A percentile compares a stretch with the other conserved stretches of the same genome.
Conservation (phyloP, 208 protist genomes). For the Hexamita inflata region DNA sequence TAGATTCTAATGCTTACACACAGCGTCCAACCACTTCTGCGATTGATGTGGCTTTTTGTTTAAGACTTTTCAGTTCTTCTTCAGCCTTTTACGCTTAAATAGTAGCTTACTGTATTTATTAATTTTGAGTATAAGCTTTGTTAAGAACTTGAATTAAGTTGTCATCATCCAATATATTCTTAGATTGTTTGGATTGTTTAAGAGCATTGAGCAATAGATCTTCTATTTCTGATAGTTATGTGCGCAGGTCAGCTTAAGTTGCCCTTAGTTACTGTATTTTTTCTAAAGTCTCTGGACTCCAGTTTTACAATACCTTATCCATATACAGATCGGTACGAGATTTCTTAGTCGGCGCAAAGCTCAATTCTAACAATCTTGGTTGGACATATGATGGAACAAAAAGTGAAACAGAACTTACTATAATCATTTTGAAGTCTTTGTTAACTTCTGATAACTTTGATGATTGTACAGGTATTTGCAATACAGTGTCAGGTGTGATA, state of each 20-base stretch:
- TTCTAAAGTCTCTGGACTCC: background rate
- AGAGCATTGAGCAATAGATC: background rate
- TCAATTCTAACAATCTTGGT: background rate
- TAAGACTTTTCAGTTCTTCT: background rate
- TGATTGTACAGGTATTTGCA: constrained; percentile 5
- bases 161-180: background rate
- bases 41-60: background rate
- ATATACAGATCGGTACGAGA: constrained; percentile 3
- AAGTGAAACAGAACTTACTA: background rate
- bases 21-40: background rate
- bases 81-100: background rate
- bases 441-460: background rate
- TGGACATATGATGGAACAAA: background rate
- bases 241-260: background rate
- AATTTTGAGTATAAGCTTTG: background rate
- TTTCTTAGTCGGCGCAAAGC: constrained; percentile 6
- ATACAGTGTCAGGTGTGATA: too few relatives aligned
- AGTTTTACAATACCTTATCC: background rate
- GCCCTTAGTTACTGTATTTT: background rate
- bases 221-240: background rate
- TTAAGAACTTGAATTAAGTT: constrained; percentile 6
- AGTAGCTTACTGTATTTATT: background rate
- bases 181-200: too few relatives aligned
- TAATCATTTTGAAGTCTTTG: background rate
- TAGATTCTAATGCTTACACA: background rate